A percentile compares a stretch with the other conserved stretches of the same genome.
phyloP scores from a whole-genome alignment of 139 green algal species.

The Picochlorum sp. region DNA sequence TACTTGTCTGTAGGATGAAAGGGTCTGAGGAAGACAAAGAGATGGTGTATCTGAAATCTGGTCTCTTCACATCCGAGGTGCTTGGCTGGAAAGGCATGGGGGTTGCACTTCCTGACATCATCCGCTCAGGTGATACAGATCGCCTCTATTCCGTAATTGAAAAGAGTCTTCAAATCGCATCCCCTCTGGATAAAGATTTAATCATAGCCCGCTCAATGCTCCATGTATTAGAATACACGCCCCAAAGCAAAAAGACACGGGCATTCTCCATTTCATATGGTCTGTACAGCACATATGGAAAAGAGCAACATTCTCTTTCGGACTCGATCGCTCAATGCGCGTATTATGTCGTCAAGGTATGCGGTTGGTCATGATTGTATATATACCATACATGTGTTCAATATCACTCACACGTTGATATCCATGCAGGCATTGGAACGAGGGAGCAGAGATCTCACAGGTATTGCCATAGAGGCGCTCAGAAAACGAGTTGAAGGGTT shows the following conservation, averaged over 20 bases:
- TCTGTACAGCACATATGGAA: background rate
- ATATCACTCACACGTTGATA: too few species aligned
- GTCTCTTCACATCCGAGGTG: slow-evolving; percentile 1
- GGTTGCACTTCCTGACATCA: slow-evolving; percentile 15
- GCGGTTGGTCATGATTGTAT: too few species aligned
- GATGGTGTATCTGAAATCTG: slow-evolving; percentile 10
- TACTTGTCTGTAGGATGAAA: slow-evolving; percentile 12
- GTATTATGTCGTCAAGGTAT: background rate
- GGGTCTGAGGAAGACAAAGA: slow-evolving; percentile 3
- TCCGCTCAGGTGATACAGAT: slow-evolving; percentile 7
- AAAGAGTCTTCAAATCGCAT: background rate
- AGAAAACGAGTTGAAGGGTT: too few species aligned
- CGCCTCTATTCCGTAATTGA: slow-evolving; percentile 3
- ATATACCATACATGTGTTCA: too few species aligned
- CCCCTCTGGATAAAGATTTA: slow-evolving; percentile 18
- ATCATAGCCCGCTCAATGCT: slow-evolving; percentile 12
- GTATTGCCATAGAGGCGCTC: too few species aligned
- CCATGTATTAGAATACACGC: slow-evolving; percentile 1
- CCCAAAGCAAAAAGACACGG: background rate
- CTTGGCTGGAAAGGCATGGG: slow-evolving; percentile 28
- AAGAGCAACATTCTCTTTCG: background rate
- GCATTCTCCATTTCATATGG: background rate
- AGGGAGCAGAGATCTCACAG: too few species aligned
- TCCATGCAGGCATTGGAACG: too few species aligned
- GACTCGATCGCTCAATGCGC: background rate